phyloP scores from a whole-genome alignment of 768 basidiomycete genomes.

The Lanmaoa pseudosensibilis region DNA sequence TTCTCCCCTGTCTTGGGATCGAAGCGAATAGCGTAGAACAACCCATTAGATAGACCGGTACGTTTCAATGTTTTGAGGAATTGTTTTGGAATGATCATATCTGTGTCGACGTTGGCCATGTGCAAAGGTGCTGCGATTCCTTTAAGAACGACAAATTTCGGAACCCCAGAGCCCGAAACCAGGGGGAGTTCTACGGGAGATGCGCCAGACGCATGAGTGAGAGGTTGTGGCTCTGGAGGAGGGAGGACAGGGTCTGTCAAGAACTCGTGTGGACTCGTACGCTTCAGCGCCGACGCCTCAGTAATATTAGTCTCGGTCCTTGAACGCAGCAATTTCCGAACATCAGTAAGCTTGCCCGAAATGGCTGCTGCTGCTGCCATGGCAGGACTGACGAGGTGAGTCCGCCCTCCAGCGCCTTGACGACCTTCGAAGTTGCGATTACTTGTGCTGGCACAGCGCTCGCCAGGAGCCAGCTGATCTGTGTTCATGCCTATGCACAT shows the following conservation, averaged over 20 bases:
- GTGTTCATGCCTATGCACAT: conserved; percentile 98
- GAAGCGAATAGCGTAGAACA: conserved; percentile 81
- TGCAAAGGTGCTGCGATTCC: conserved; percentile 80
- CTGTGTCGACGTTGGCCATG: conserved; percentile 87
- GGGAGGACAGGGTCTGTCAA: conserved; percentile 66
- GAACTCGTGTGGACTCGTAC: conserved; percentile 71
- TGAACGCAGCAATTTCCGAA: conserved; percentile 67
- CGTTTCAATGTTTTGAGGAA: conserved; percentile 91
- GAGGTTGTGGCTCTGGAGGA: conserved; percentile 48
- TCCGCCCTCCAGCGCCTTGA: conserved; percentile 85
- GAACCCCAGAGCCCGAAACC: conserved; percentile 47
- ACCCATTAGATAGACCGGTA: conserved; percentile 79
- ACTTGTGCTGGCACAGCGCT: conserved; percentile 88
- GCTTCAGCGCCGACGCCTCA: conserved; percentile 61
- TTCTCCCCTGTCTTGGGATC: conserved; percentile 76
- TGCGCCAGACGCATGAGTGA: conserved; percentile 34
- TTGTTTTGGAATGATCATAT: conserved; percentile 93
- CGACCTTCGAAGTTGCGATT: conserved; percentile 94
- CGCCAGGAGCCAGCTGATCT: conserved; percentile 79
- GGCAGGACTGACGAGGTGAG: conserved; percentile 85
- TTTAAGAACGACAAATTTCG: conserved; percentile 68
- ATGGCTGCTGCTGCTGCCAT: conserved; percentile 93
- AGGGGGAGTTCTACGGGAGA: conserved; percentile 38
- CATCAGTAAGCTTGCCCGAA: conserved; percentile 82
- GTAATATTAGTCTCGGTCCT: conserved; percentile 40